These are phyloP conservation scores for Tylopilus cervinicoccineus DNA, from an alignment of 768 basidiomycete species.

Conservation along the genomic window DNA sequence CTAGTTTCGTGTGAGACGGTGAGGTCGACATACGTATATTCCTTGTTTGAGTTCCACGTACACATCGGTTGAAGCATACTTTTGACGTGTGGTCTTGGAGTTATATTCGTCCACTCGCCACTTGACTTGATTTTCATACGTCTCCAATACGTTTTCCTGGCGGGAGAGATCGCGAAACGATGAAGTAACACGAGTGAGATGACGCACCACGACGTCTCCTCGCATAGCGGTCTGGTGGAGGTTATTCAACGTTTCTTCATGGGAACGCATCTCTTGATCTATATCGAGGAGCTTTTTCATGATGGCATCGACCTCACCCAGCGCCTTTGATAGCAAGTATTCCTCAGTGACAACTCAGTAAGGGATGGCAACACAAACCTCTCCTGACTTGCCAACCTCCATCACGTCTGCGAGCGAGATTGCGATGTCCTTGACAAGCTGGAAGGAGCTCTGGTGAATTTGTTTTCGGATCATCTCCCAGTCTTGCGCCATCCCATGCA, in stretches of 20 bases:
- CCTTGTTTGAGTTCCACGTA: constrained; percentile 62
- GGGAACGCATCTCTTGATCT: constrained; percentile 53
- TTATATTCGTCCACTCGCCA: constrained; percentile 44
- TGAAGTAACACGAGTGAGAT: background rate
- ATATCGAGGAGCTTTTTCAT: constrained; percentile 72
- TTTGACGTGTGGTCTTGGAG: constrained; percentile 69
- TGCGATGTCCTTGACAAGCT: constrained; percentile 49
- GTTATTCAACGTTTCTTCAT: constrained; percentile 49
- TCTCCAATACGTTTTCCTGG: constrained; percentile 49
- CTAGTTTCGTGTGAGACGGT: background rate
- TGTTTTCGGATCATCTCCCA: constrained; percentile 56
- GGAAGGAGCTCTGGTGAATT: constrained; percentile 41
- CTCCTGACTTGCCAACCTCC: constrained; percentile 47
- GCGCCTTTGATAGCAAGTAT: constrained; percentile 35
- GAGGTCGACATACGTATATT: constrained; percentile 54
- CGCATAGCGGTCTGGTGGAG: constrained; percentile 54
- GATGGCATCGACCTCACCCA: constrained; percentile 57
- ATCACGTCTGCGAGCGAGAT: constrained; percentile 58
- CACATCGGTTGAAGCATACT: constrained; percentile 59
- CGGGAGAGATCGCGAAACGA: background rate
- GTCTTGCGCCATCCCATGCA: constrained; percentile 57
- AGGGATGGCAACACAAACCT: constrained; percentile 37
- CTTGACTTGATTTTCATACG: constrained; percentile 48
- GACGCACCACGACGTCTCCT: constrained; percentile 57
- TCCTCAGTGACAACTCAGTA: background rate